Evolutionary conservation across 139 green algal species (phyloP), one percentile per base, ranked within the genome.

Genomic region (Volvox reticuliferus): DNA sequence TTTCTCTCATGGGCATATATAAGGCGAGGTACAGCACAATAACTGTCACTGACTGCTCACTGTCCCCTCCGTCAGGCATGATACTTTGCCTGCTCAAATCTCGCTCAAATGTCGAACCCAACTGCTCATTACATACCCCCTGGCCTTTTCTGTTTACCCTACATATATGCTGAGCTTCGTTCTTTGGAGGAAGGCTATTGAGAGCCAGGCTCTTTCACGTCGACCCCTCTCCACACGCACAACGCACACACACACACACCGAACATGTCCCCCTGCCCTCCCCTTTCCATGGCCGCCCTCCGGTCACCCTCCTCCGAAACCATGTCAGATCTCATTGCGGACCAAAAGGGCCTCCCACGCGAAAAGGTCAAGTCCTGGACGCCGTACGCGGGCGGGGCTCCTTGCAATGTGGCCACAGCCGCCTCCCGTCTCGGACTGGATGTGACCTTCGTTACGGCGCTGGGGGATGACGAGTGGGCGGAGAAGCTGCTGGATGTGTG

Each of bases 341-440:
- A 98, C 50, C 94, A 99, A 80, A 93, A 95, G 73, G 96, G 96
- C 14, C 55, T 96, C 30, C 85, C 96, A 5, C 91, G 93, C 12
- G 94, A 98, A 14, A 81, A 98, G 76, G 97, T 99, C 0, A 91
- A 86, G 18, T 96, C 92, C 13, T 99, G 97, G 97, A 98, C 95
- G 30, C 96, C 97, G 13, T 97, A 97, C 78, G 96, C 97, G 9
- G 97, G 97, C 16, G 97, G 97, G 19, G 97, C 97, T 0, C 95
- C 96, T 9, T 93, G 88, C 86, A 99, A 99, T 82, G 97, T 99
- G 33, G 96, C 95, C 36, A 95, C 95, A 30, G 94, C 91, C 9
- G 77, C 97, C 0, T 92, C 94, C 0, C 95, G 94, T 20, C 93
- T 98, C 65, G 96, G 89, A 2, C 84, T 95, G 6, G 30, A 91